Evolutionary conservation across 2,329 filamentous ascomycete genomes (phyloP).

Genomic region (Plectosphaerella plurivora): DNA sequence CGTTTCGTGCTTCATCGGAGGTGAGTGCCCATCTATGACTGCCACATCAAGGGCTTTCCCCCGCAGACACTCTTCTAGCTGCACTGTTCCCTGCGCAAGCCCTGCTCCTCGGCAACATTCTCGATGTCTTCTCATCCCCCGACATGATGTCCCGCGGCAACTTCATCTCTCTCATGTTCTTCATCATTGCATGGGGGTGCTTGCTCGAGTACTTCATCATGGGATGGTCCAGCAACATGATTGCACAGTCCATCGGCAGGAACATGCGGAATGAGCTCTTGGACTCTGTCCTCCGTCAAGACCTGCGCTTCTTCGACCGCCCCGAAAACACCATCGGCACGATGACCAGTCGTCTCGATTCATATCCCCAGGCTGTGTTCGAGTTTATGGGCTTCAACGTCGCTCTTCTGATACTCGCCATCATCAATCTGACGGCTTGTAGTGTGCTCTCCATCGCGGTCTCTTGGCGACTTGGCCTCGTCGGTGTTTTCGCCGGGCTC

Average conservation of each 20-base stretch:
- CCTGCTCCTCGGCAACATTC: conserved; percentile 32
- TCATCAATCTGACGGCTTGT: conserved; percentile 40
- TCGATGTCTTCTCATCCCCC: conserved; percentile 22
- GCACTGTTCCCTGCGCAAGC: conserved; percentile 35
- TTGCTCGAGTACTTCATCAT: conserved; percentile 35
- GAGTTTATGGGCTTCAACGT: conserved; percentile 47
- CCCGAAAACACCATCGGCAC: conserved; percentile 31
- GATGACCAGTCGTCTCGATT: conserved; percentile 29
- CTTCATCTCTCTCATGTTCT: conserved; percentile 54
- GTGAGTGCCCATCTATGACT: too few species aligned
- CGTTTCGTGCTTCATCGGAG: too few species aligned
- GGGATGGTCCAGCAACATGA: conserved; percentile 30
- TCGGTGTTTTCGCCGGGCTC: conserved; percentile 39
- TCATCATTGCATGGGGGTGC: conserved; percentile 43
- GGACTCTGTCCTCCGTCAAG: conserved; percentile 42
- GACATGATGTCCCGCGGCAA: conserved; percentile 26
- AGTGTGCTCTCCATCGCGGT: conserved; percentile 38
- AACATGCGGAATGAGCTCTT: conserved; percentile 37
- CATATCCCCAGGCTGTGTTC: conserved; percentile 40
- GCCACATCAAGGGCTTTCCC: too few species aligned
- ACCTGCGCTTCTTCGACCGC: conserved; percentile 34
- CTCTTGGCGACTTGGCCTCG: conserved; percentile 47
- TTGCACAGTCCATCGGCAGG: conserved; percentile 24
- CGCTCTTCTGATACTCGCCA: conserved; percentile 39
- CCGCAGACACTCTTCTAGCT: too few species aligned